These are phyloP conservation scores for Dictyostelium purpureum DNA, from an alignment of 78 protist genomes.

Conservation along the genomic window DNA sequence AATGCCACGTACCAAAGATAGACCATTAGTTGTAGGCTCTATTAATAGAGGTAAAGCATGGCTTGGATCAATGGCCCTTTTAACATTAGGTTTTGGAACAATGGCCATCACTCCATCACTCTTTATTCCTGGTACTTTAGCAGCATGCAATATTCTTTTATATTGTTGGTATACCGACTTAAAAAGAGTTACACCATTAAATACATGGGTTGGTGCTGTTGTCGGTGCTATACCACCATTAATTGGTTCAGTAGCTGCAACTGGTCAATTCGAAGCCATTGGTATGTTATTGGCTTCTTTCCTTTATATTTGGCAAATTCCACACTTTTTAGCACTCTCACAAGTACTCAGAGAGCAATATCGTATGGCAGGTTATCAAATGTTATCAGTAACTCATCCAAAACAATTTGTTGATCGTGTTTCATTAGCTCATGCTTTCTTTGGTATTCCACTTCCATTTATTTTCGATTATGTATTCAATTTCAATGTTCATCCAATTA, in stretches of 20 bases:
- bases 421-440: constrained; percentile 16
- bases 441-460: constrained; percentile 28
- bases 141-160: constrained; percentile 83
- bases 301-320: constrained; percentile 95
- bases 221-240: constrained; percentile 98
- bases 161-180: constrained; percentile 95
- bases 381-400: constrained; percentile 88
- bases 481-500: neutral
- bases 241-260: constrained; percentile 88
- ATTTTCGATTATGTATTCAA: neutral
- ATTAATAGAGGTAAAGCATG: constrained; percentile 28
- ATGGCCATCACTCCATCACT: constrained; percentile 45
- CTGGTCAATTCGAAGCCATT: constrained; percentile 22
- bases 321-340: constrained; percentile 94
- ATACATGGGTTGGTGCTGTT: constrained; percentile 96
- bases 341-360: constrained; percentile 78
- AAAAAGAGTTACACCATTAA: constrained; percentile 80
- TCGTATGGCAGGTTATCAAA: constrained; percentile 74
- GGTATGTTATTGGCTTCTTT: constrained; percentile 46
- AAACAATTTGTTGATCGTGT: neutral
- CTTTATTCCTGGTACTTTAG: constrained; percentile 84
- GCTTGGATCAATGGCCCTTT: neutral
- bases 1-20: constrained; percentile 43
- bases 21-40: constrained; percentile 47
- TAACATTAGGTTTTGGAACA: neutral